Evolutionary conservation across 2,329 filamentous ascomycete genomes (phyloP), one percentile per base, ranked within the genome.

Genomic region (Chaetomium strumarium): DNA sequence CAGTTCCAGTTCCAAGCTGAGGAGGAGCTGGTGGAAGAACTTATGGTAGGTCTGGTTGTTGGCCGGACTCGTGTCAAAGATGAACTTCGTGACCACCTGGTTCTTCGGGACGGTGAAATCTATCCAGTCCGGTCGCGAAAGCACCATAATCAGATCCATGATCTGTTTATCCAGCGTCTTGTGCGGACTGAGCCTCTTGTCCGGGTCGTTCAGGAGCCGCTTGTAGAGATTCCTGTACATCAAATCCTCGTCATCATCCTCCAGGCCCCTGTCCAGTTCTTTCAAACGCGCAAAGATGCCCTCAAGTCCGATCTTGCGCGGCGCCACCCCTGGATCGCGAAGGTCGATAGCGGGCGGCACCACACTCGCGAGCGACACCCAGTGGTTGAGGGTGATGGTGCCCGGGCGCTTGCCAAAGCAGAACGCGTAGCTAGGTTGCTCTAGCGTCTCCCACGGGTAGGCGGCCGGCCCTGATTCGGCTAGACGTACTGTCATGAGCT

Each of bases 21-120:
- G 76, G 3, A 90, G 73, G n/a, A 90, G 70, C 67, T 90, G 86
- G 64, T 88, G 85, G 66, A 88, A 89, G 70, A 90, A 90, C 24
- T 76, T 77, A 54, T 79, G 76, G 60, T 85, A 86, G 54, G 77
- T 75, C 16, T 73, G 68, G 42, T 76, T 72, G 59, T 84, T 83
- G 16, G 73, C 71, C 34, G 76, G 72, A 51, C 75, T 73, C 12
- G 76, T 75, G 60, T 85, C 79, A 57, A 84, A 83, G 55, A 90
- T 85, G 67, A 85, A 89, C 49, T 83, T 81, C 3, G 86, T 86
- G 20, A 85, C 80, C 19, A 89, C 83, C 62, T 90, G 86, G 61
- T 89, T 88, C 62, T 79, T 80, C 4, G 79, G 78, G 34, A 76
- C 73, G 29, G 84, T 85, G 60, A 89, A 88, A 66, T 90, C 85